phyloP scores from a whole-genome alignment of 768 basidiomycete species.

The Termitomyces sp. region DNA sequence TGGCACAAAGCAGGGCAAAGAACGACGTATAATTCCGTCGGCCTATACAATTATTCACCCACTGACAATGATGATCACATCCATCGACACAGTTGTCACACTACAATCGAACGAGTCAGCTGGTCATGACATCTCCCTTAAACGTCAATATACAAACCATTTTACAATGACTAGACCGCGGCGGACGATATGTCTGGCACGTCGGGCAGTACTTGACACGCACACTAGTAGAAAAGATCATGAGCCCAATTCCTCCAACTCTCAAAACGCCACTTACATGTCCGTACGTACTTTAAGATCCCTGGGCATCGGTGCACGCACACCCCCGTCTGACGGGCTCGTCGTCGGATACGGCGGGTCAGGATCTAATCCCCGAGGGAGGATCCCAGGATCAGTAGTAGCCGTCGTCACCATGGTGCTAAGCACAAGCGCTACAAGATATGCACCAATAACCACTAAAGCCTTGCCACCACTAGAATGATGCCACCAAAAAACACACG shows the following conservation, averaged over 20 bases:
- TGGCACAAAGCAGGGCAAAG: conserved; percentile 72
- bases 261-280: conserved; percentile 33
- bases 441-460: conserved; percentile 48
- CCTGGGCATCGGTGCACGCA: conserved; percentile 66
- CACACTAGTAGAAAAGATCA: conserved; percentile 44
- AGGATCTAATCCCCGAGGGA: conserved; percentile 83
- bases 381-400: conserved; percentile 78
- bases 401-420: conserved; percentile 78
- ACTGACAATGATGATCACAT: conserved; percentile 89
- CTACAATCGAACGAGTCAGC: conserved; percentile 27
- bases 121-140: conserved; percentile 1
- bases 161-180: conserved; percentile 93
- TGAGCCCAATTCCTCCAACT: conserved; percentile 23
- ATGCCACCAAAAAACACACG: conserved; percentile 86
- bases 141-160: conserved; percentile 52
- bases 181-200: conserved; percentile 89
- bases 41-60: conserved; percentile 95
- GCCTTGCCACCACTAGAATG: conserved; percentile 36
- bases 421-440: conserved; percentile 56
- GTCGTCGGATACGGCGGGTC: conserved; percentile 71
- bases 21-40: conserved; percentile 95
- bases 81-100: conserved; percentile 98
- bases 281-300: conserved; percentile 77
- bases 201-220: conserved; percentile 93
- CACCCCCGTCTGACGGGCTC: conserved; percentile 57